Conservation (phyloP, 345 rosid species). For the Salix purpurea region DNA sequence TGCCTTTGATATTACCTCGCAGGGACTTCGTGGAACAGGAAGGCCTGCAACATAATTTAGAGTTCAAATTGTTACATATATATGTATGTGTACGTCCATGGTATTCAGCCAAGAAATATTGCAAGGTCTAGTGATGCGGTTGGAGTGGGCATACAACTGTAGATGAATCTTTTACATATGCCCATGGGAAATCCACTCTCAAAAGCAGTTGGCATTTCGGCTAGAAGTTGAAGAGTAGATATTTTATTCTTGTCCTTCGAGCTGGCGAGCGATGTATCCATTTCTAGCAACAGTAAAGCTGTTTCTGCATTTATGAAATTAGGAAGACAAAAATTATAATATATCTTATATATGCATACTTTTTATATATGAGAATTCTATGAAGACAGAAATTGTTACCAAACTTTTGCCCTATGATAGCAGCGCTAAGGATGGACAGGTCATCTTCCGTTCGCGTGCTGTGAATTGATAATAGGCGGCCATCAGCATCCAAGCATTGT, state of each 20-base stretch:
- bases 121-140: no score
- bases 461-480: fast-evolving
- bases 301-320: slow-evolving; percentile 3
- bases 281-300: slow-evolving; percentile 15
- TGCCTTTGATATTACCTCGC: no score
- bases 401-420: slow-evolving; percentile 21
- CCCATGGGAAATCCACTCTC: background rate
- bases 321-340: background rate
- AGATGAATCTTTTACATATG: background rate
- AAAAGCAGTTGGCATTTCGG: slow-evolving; percentile 4
- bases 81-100: no score
- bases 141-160: background rate
- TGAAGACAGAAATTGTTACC: slow-evolving; percentile 3
- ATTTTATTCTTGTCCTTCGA: background rate
- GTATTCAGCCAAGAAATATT: no score
- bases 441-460: background rate
- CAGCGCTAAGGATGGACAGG: slow-evolving; percentile 23
- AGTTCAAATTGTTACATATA: background rate
- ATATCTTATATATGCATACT: no score
- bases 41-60: no score
- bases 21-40: fast-evolving
- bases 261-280: background rate
- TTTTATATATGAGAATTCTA: no score
- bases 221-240: slow-evolving; percentile 19
- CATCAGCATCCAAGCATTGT: no score